Conservation (phyloP, 2,329 filamentous ascomycete species). For the Aureobasidium vineae region DNA sequence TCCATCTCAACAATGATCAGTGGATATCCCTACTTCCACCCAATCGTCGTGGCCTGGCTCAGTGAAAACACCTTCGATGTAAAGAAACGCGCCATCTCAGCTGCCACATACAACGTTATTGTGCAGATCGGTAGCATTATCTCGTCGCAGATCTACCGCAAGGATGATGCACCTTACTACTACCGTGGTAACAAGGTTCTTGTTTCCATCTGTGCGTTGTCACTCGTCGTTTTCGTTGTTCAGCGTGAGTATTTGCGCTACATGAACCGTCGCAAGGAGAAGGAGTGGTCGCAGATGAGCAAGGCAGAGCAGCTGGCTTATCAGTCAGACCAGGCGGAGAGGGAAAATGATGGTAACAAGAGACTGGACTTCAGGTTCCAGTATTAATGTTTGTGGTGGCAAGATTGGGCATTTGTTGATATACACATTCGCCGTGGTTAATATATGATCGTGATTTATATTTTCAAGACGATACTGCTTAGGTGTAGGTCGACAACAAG, state of each 20-base stretch:
- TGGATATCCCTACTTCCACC: conserved; percentile 56
- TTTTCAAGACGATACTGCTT: conserved; percentile 52
- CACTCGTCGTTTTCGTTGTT: conserved; percentile 52
- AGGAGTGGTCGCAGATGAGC: conserved; percentile 49
- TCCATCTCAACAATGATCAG: conserved; percentile 24
- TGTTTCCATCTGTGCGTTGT: conserved; percentile 50
- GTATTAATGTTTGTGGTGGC: background rate
- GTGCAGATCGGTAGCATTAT: conserved; percentile 49
- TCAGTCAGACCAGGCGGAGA: conserved; percentile 41
- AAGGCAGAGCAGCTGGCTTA: conserved; percentile 48
- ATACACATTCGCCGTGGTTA: background rate
- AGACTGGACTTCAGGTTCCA: conserved; percentile 25
- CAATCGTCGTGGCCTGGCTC: conserved; percentile 54
- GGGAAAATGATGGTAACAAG: conserved; percentile 25
- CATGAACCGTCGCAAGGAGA: conserved; percentile 53
- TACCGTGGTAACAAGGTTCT: conserved; percentile 58
- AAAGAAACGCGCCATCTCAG: conserved; percentile 51
- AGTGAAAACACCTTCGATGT: conserved; percentile 53
- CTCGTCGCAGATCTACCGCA: conserved; percentile 49
- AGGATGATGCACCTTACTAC: conserved; percentile 56
- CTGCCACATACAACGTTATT: conserved; percentile 51
- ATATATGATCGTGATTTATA: background rate
- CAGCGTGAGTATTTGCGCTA: conserved; percentile 48
- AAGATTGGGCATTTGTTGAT: no score
- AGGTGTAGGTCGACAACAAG: conserved; percentile 61